Evolutionary conservation across 169 alveolate species (phyloP).

Genomic region (Fabrea salina): DNA sequence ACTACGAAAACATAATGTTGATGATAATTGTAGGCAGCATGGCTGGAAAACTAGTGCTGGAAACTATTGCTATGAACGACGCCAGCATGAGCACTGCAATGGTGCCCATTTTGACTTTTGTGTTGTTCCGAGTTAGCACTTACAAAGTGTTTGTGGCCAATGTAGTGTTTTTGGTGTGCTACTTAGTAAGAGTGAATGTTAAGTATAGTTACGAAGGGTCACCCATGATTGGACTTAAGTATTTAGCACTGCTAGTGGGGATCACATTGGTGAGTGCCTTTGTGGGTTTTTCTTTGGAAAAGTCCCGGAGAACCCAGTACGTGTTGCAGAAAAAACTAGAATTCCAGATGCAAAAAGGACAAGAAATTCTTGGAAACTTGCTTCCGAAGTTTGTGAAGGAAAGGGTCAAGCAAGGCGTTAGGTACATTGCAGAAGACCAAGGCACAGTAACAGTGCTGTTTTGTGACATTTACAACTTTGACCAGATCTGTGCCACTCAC

Average conservation of each 20-base stretch:
- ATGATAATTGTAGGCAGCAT: background rate
- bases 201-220: background rate
- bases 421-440: conserved; percentile 81
- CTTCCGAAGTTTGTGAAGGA: conserved; percentile 83
- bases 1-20: background rate
- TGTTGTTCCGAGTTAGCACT: background rate
- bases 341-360: conserved; percentile 30
- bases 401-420: conserved; percentile 68
- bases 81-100: conserved; percentile 23
- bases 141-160: background rate
- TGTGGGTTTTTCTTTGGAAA: conserved; percentile 19
- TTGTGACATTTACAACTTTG: conserved; percentile 97
- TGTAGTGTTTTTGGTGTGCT: background rate
- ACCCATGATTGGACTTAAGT: background rate
- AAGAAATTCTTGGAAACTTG: conserved; percentile 65
- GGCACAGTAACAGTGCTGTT: conserved; percentile 94
- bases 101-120: background rate
- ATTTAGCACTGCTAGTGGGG: background rate
- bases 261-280: conserved; percentile 8
- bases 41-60: background rate
- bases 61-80: background rate
- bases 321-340: conserved; percentile 30
- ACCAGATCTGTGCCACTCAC: conserved; percentile 69
- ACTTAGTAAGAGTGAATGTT: background rate
- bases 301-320: background rate